Evolutionary conservation across 2,329 filamentous ascomycete species (phyloP).

Genomic region (Talaromyces sp.): DNA sequence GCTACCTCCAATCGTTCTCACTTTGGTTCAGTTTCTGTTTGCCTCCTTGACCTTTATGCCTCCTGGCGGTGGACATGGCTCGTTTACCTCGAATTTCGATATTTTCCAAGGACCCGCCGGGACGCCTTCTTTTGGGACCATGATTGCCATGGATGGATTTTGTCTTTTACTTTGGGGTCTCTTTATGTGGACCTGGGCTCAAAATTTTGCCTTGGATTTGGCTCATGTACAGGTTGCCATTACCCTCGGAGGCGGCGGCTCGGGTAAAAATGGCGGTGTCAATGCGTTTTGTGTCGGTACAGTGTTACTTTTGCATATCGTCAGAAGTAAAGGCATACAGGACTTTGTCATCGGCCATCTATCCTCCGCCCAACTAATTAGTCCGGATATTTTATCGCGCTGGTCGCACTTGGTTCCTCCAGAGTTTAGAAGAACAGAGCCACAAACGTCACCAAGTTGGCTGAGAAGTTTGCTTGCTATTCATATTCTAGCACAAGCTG

Average conservation of each 20-base stretch:
- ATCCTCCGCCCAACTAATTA: constrained; percentile 46
- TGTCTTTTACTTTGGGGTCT: constrained; percentile 78
- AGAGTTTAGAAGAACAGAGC: constrained; percentile 44
- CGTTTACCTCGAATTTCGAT: constrained; percentile 75
- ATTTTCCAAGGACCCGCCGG: constrained; percentile 86
- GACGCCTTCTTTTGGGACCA: constrained; percentile 80
- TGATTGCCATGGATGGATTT: constrained; percentile 78
- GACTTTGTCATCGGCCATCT: constrained; percentile 52
- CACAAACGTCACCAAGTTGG: constrained; percentile 46
- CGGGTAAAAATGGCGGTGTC: constrained; percentile 48
- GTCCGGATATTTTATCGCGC: constrained; percentile 43
- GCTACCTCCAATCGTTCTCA: constrained; percentile 82
- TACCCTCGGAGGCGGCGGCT: constrained; percentile 76
- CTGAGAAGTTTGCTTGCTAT: constrained; percentile 49
- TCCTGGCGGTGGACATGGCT: constrained; percentile 70
- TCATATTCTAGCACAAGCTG: constrained; percentile 50
- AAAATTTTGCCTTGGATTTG: constrained; percentile 83
- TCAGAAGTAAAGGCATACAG: constrained; percentile 48
- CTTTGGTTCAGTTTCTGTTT: constrained; percentile 87
- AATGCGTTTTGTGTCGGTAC: constrained; percentile 48
- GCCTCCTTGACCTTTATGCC: constrained; percentile 90
- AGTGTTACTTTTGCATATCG: constrained; percentile 47
- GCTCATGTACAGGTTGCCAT: constrained; percentile 92
- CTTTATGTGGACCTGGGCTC: constrained; percentile 80
- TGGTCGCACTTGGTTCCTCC: constrained; percentile 45